Conservation (phyloP, 2,329 filamentous ascomycete species). For the Akanthomyces lecanii region DNA sequence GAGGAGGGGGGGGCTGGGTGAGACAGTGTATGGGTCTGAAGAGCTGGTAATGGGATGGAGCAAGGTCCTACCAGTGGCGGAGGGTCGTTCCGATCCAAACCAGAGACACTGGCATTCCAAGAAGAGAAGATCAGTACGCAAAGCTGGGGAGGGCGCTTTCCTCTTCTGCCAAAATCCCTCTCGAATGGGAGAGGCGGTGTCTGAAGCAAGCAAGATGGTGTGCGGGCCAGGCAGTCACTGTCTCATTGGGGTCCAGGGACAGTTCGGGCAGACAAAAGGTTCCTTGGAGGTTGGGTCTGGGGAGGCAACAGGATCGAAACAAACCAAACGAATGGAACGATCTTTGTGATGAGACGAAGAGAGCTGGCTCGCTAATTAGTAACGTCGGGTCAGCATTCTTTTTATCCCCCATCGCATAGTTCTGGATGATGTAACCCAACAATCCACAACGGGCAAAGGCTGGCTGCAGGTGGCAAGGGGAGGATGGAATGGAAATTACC, state of each 20-base stretch:
- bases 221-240: slow-evolving; percentile 11
- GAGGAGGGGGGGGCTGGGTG: slow-evolving; percentile 31
- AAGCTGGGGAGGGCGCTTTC: slow-evolving; percentile 12
- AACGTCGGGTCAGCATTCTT: slow-evolving; percentile 17
- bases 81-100: slow-evolving; percentile 32
- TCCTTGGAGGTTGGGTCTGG: slow-evolving; percentile 2
- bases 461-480: slow-evolving; percentile 15
- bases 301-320: background rate
- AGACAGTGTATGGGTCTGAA: slow-evolving; percentile 31
- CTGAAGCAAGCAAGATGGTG: slow-evolving; percentile 13
- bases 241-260: slow-evolving; percentile 14
- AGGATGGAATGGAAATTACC: slow-evolving; percentile 18
- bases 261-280: background rate
- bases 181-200: slow-evolving; percentile 16
- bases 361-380: background rate
- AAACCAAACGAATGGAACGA: background rate
- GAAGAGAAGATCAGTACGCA: slow-evolving; percentile 25
- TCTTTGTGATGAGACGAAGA: slow-evolving; percentile 1
- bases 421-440: background rate
- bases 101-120: slow-evolving; percentile 38
- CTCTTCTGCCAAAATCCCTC: slow-evolving; percentile 15
- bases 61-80: slow-evolving; percentile 31
- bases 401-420: background rate
- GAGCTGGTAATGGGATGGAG: slow-evolving; percentile 32
- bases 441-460: slow-evolving; percentile 10